Base-by-base conservation (phyloP, 192 early-diverging fungal species). In the Entrophospora sp. region DNA sequence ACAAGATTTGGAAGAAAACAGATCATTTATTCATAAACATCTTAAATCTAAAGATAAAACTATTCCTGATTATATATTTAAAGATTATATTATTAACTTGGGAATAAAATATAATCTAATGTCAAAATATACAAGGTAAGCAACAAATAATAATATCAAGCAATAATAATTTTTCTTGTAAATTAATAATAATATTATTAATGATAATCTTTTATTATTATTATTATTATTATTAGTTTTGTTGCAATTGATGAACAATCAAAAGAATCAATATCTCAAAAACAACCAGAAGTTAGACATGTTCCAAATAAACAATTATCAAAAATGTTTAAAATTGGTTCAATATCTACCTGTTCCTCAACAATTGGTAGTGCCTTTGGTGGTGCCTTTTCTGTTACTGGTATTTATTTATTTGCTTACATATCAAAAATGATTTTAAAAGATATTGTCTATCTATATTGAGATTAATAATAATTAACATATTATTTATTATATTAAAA, bases 1-100 rank as follows among this genome's bases (percentile, higher is more conserved):
- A 34, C 63, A 52, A 46, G 48, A 65, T 53, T 16, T 65, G 22
- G 36, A 65, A 53, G 63, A 65, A 20, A 27, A 18, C 22, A 65
- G 3, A 32, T 55, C 49, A n/a, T 55, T 30, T 66, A n/a, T 66
- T 12, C 64, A 66, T 66, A 28, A 35, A 31, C 14, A 48, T 63
- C 10, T 31, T 5, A 38, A 65, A 25, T 32, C 13, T 57, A 30
- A 25, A 6, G 53, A 30, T 1, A 46, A 65, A 40, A 34, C 13
- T 38, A 28, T 52, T 16, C 16, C 34, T 5, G 24, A 8, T 13
- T 25, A 4, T 14, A 13, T 42, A 7, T 35, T 55, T 37, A 51
- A 34, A 31, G 25, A 56, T 0, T 22, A 52, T 9, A 55, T 66
- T 43, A 8, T 66, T 32, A 25, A 25, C 0, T 42, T 52, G 12